A percentile compares a stretch with the other conserved stretches of the same genome.
Evolutionary conservation across 257 asterid species (phyloP).

Genomic region (Fraxinus anomala): DNA sequence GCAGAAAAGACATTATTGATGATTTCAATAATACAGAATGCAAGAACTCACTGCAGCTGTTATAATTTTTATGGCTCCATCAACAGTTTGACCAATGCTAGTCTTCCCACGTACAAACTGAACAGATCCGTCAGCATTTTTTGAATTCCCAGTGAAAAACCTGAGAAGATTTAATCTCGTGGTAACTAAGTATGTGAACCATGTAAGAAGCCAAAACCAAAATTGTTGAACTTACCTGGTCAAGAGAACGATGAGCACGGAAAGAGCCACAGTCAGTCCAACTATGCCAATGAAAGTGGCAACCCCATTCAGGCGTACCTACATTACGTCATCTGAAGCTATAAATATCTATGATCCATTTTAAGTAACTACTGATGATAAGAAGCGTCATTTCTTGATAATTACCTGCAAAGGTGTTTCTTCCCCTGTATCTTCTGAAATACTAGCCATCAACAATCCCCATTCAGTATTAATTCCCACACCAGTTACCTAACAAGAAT

Average conservation of each 20-base stretch:
- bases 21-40: constrained; percentile 24
- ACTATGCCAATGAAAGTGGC: constrained; percentile 94
- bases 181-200: constrained; percentile 22
- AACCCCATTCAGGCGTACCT: constrained; percentile 96
- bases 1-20: constrained; percentile 22
- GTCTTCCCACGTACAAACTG: constrained; percentile 79
- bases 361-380: background rate
- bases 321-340: constrained; percentile 28
- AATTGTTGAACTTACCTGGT: constrained; percentile 51
- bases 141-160: constrained; percentile 78
- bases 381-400: constrained; percentile 16
- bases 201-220: constrained; percentile 9
- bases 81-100: constrained; percentile 46
- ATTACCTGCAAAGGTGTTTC: constrained; percentile 97
- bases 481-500: constrained; percentile 68
- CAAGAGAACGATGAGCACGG: constrained; percentile 72
- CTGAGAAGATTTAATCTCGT: constrained; percentile 37
- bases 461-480: constrained; percentile 96
- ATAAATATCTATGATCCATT: constrained; percentile 11
- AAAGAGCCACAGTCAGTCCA: constrained; percentile 82
- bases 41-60: constrained; percentile 80
- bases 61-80: constrained; percentile 72
- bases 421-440: constrained; percentile 96
- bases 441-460: constrained; percentile 97
- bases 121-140: constrained; percentile 66